A percentile compares a stretch with the other conserved stretches of the same genome.
phyloP scores from a whole-genome alignment of 2,329 filamentous ascomycete genomes.

The Penicillium brevicompactum region DNA sequence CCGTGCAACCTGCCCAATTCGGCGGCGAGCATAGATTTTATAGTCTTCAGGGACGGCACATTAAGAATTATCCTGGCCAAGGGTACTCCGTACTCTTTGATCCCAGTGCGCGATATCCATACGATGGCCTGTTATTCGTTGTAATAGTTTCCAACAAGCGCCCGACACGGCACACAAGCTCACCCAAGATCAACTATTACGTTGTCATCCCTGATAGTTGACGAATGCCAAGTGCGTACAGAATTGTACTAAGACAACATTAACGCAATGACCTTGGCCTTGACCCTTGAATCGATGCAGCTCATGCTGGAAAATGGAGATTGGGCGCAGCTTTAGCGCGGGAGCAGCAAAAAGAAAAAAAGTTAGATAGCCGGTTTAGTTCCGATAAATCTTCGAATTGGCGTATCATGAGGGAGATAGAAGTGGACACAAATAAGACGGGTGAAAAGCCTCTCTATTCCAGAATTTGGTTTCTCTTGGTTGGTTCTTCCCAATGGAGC shows the following conservation, averaged over 20 bases:
- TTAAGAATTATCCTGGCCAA: constrained; percentile 1
- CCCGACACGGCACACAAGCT: constrained; percentile 15
- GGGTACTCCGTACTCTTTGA: neutral
- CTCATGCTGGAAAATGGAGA: constrained; percentile 8
- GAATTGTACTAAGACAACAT: neutral
- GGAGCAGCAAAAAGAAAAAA: neutral
- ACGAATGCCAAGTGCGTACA: neutral
- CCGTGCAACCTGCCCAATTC: constrained; percentile 15
- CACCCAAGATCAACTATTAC: neutral
- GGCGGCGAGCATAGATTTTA: constrained; percentile 7
- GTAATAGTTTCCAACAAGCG: constrained; percentile 10
- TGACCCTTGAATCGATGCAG: neutral
- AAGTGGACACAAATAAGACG: constrained; percentile 7
- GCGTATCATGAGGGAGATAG: neutral
- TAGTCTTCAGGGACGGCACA: constrained; percentile 14
- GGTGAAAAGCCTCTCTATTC: constrained; percentile 3
- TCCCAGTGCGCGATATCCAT: neutral
- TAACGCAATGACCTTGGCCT: constrained; percentile 7
- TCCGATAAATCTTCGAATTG: constrained; percentile 8
- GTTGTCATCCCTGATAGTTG: neutral
- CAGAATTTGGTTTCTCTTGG: constrained; percentile 9
- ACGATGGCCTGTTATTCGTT: neutral
- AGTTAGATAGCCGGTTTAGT: constrained; percentile 4
- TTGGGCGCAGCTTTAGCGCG: constrained; percentile 7
- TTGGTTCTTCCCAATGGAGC: neutral